phyloP scores from a whole-genome alignment of 163 green algal species.

The Coccomyxa subellipsoidea region DNA sequence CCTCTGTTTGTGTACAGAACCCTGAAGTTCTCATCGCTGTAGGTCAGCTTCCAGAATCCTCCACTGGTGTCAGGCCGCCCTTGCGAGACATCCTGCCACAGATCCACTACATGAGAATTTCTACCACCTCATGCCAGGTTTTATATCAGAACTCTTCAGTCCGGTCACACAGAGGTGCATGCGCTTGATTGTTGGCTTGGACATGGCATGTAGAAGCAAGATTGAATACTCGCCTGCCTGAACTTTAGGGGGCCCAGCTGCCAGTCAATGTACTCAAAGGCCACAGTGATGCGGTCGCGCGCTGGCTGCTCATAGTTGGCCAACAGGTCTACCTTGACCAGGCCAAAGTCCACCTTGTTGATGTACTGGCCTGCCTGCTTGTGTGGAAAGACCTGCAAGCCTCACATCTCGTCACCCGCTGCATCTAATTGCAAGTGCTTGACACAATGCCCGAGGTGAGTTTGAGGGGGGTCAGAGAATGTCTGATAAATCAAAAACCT shows the following conservation, averaged over 20 bases:
- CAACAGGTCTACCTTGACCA: constrained; percentile 16
- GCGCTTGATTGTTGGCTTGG: background rate
- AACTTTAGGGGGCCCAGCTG: constrained; percentile 14
- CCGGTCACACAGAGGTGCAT: too few relatives aligned
- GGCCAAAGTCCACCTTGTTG: constrained; percentile 25
- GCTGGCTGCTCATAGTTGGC: constrained; percentile 16
- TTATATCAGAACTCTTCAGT: too few relatives aligned
- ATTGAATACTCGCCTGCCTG: background rate
- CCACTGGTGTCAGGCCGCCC: constrained; percentile 2
- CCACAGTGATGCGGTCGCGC: constrained; percentile 9
- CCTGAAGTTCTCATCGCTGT: constrained; percentile 19
- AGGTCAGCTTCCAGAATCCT: constrained; percentile 20
- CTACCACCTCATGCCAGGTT: background rate
- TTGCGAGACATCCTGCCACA: background rate
- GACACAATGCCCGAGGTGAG: too few relatives aligned
- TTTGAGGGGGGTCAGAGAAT: too few relatives aligned
- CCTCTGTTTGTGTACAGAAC: constrained; percentile 20
- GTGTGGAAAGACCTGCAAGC: constrained; percentile 22
- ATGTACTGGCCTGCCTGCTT: constrained; percentile 14
- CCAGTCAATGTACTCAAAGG: constrained; percentile 12
- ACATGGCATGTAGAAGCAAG: background rate
- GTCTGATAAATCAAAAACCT: constrained; percentile 9
- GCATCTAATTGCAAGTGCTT: too few relatives aligned
- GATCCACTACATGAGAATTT: background rate
- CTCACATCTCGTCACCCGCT: background rate